These are phyloP conservation scores for Chlamydomonas sphaeroides DNA, from an alignment of 139 green algal species.

Conservation along the genomic window DNA sequence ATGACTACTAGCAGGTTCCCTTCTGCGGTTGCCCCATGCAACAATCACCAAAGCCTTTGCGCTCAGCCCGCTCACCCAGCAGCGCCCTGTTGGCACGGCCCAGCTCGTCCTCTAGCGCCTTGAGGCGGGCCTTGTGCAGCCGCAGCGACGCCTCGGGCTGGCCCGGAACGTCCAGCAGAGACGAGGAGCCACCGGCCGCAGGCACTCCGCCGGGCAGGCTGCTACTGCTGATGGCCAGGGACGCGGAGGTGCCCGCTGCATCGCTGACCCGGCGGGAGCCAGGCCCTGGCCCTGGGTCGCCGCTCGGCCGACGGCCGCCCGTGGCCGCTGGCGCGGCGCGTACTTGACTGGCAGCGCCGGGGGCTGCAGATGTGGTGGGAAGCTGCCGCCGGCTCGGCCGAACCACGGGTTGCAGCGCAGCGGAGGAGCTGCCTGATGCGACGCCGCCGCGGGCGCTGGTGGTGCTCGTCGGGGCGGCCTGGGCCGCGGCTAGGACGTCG, in stretches of 20 bases:
- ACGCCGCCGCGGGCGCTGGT: too few species aligned
- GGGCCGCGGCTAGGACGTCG: too few species aligned
- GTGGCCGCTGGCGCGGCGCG: too few species aligned
- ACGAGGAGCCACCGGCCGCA: background rate
- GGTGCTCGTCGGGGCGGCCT: too few species aligned
- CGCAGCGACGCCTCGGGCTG: slow-evolving; percentile 58
- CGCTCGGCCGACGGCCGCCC: background rate
- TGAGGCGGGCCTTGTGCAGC: slow-evolving; percentile 67
- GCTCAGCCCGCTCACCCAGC: slow-evolving; percentile 18
- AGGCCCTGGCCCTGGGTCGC: background rate
- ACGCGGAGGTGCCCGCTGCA: background rate
- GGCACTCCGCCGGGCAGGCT: background rate
- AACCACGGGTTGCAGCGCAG: too few species aligned
- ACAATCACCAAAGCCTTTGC: background rate
- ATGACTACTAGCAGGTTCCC: too few species aligned
- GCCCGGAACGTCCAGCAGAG: slow-evolving; percentile 59
- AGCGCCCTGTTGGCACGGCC: slow-evolving; percentile 12
- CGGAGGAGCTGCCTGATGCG: too few species aligned
- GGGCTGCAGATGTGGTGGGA: too few species aligned
- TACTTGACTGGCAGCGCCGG: too few species aligned
- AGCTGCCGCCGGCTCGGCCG: too few species aligned
- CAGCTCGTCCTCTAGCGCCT: slow-evolving; percentile 61
- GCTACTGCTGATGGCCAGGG: background rate
- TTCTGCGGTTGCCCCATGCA: background rate
- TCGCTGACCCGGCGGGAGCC: background rate